Conservation (phyloP, 371 early-diverging fungal species). For the Funneliformis caledonium region DNA sequence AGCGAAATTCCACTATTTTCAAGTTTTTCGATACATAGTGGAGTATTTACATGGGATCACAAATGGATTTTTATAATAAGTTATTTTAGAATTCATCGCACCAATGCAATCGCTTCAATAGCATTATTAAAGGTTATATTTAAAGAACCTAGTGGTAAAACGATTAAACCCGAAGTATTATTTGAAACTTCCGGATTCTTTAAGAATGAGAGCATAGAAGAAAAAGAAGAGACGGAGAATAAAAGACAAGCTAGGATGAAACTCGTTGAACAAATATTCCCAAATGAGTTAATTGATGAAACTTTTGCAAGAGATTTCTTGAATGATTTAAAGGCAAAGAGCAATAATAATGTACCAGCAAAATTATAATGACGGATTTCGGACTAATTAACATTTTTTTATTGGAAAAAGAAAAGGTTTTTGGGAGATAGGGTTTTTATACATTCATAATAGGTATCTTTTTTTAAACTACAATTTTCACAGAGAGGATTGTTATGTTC, state of each 20-base stretch:
- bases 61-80: constrained; percentile 59
- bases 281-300: background rate
- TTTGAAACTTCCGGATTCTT: constrained; percentile 50
- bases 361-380: background rate
- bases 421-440: too few species aligned
- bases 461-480: too few species aligned
- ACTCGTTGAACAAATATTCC: background rate
- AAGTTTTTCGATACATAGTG: constrained; percentile 57
- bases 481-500: too few species aligned
- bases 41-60: constrained; percentile 62
- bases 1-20: constrained; percentile 60
- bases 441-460: too few species aligned
- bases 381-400: too few species aligned
- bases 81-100: constrained; percentile 44
- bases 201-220: constrained; percentile 31
- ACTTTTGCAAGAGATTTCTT: background rate
- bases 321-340: background rate
- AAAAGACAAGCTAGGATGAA: background rate
- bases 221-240: background rate
- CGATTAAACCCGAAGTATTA: constrained; percentile 48
- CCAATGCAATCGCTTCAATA: constrained; percentile 44
- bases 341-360: background rate
- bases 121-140: constrained; percentile 54
- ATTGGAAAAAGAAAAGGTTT: too few species aligned
- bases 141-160: constrained; percentile 51